Conservation (phyloP, 768 basidiomycete species). For the Amanita pseudoporphyria region DNA sequence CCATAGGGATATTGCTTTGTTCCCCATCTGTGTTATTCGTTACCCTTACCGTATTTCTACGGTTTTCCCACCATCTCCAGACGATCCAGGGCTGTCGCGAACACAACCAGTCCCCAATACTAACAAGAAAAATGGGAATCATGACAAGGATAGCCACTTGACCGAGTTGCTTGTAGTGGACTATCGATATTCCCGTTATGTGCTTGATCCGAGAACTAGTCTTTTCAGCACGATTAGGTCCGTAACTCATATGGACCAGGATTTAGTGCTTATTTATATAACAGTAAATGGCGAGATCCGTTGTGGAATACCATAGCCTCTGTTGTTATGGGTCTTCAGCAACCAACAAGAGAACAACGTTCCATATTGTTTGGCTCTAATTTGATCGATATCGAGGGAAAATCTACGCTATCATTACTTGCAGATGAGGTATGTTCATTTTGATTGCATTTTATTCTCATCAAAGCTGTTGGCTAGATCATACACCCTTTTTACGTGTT, state of each 20-base stretch:
- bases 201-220: conserved; percentile 75
- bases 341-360: conserved; percentile 51
- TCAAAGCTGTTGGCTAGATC: conserved; percentile 32
- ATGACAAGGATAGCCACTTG: conserved; percentile 28
- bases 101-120: conserved; percentile 14
- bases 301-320: conserved; percentile 53
- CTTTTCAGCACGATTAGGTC: conserved; percentile 77
- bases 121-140: conserved; percentile 22
- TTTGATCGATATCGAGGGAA: conserved; percentile 83
- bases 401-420: conserved; percentile 66
- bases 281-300: conserved; percentile 86
- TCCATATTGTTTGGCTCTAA: conserved; percentile 73
- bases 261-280: conserved; percentile 2
- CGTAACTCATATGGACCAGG: conserved; percentile 13
- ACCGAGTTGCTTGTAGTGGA: conserved; percentile 62
- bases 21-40: conserved; percentile 54
- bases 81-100: conserved; percentile 13
- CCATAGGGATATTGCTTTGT: conserved; percentile 71
- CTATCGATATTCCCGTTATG: conserved; percentile 89
- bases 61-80: conserved; percentile 46
- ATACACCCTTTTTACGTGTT: conserved; percentile 99
- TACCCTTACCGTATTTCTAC: conserved; percentile 78
- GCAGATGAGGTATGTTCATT: conserved; percentile 66
- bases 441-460: conserved; percentile 5
- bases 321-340: conserved; percentile 57